These are phyloP conservation scores for Croton laevigatus DNA, from an alignment of 441 rosid species.

Conservation along the genomic window DNA sequence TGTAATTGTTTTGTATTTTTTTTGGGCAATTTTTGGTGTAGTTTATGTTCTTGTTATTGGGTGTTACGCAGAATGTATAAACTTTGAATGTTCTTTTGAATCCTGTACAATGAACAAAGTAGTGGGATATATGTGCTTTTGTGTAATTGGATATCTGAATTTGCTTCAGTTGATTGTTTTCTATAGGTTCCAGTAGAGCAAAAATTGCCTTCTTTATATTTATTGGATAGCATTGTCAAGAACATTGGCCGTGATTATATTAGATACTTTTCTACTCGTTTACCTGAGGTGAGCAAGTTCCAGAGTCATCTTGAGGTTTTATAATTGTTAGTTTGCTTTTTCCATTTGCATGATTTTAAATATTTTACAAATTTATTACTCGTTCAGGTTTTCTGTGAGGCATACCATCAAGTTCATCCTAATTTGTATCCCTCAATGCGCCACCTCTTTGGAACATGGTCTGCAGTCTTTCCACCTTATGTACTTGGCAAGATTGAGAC, in stretches of 20 bases:
- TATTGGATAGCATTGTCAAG: conserved; percentile 95
- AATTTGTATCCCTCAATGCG: conserved; percentile 72
- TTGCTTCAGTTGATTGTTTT: conserved; percentile 6
- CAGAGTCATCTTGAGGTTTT: background rate
- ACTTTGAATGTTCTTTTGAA: background rate
- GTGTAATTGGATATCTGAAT: background rate
- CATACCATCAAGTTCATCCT: conserved; percentile 79
- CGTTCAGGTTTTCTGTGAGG: conserved; percentile 72
- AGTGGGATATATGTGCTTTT: no score
- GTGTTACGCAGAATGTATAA: background rate
- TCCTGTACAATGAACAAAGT: background rate
- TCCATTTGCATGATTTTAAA: background rate
- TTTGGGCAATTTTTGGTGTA: conserved; percentile 8
- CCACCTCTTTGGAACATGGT: conserved; percentile 97
- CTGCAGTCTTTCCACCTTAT: conserved; percentile 67
- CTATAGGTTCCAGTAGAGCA: conserved; percentile 85
- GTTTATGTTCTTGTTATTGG: background rate
- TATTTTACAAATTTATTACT: conserved; percentile 9
- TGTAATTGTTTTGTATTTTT: background rate
- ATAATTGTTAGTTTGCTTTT: background rate
- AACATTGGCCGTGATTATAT: conserved; percentile 79
- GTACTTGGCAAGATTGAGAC: conserved; percentile 72
- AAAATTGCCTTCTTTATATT: conserved; percentile 84
- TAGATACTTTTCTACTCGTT: conserved; percentile 65
- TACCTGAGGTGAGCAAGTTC: conserved; percentile 79